These are phyloP conservation scores for Suillus cothurnatus DNA, from an alignment of 768 basidiomycete genomes.

Conservation along the genomic window DNA sequence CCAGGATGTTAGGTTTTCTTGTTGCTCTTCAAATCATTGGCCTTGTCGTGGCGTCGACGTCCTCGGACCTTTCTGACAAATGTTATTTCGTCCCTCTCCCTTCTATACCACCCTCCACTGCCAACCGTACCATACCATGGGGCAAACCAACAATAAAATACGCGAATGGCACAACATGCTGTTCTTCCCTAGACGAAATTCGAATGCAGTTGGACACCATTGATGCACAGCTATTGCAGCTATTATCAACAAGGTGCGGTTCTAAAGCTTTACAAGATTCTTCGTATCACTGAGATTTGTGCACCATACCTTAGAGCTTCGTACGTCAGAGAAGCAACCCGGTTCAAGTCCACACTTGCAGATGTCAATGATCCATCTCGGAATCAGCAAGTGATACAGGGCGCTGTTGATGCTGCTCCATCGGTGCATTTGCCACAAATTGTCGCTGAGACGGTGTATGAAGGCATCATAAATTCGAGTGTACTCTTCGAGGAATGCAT, in stretches of 20 bases:
- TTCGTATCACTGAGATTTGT: background rate
- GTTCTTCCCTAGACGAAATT: constrained; percentile 25
- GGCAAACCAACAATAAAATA: constrained; percentile 22
- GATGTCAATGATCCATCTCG: constrained; percentile 17
- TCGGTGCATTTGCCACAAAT: constrained; percentile 24
- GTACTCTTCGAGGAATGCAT: constrained; percentile 27
- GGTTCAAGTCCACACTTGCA: constrained; percentile 24
- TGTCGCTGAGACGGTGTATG: constrained; percentile 22
- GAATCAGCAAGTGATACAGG: constrained; percentile 22
- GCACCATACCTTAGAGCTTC: constrained; percentile 14
- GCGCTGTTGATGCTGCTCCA: constrained; percentile 20
- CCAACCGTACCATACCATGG: constrained; percentile 24
- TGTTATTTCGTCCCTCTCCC: constrained; percentile 22
- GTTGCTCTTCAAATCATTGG: background rate
- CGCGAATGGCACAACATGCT: constrained; percentile 26
- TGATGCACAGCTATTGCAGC: constrained; percentile 21
- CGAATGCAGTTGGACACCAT: constrained; percentile 18
- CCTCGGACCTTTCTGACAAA: constrained; percentile 9
- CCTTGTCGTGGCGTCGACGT: constrained; percentile 2
- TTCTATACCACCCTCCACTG: constrained; percentile 17
- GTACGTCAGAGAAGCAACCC: constrained; percentile 28
- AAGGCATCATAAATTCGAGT: constrained; percentile 23
- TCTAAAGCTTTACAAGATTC: background rate
- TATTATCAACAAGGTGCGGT: constrained; percentile 24
- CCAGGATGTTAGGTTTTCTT: background rate